Evolutionary conservation across 2,329 filamentous ascomycete species (phyloP), one percentile per base, ranked within the genome.

Genomic region (Lachnellula arida): DNA sequence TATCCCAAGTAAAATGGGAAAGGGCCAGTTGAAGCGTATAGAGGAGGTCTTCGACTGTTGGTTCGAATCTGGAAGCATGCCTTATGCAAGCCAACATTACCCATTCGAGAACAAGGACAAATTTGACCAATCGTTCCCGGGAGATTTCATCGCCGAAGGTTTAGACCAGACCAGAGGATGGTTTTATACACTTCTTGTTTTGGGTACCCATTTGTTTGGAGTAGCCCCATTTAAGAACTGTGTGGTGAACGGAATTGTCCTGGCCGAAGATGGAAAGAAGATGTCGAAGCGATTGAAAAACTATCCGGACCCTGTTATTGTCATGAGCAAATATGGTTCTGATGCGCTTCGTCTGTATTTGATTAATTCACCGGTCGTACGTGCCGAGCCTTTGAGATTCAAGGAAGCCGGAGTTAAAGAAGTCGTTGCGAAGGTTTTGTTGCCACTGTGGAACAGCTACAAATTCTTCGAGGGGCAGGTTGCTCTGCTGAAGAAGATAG

Each of bases 211-310:
- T 70, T 80, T 97, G 4, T 96, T 94, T 66, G 88, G 88, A 44
- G 81, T 84, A 37, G 84, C 91, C 2, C 91, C 93, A 0, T 97
- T 96, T 79, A 86, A 94, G 75, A 97, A 96, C 71, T 95, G 91
- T 66, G 89, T 97, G n/a, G 91, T 96, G 60, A 97, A 96, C 69
- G 92, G 92, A 49, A 94, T 96, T 60, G 91, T 97, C 4, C 80
- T 97, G 42, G 92, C 92, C 0, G 91, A 96, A 70, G 91, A 96
- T 68, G 93, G 93, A 54, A 97, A 96, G 79, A 97, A 97, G 79
- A 97, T 97, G 93, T 96, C 91, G 6, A 97, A 97, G 75, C 85
- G 93, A 53, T 78, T 96, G 56, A 95, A 97, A 77, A 97, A 97
- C 74, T 97, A 96, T 72, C 93, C 93, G 0, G 91, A 96, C 67